phyloP scores from a whole-genome alignment of 176 grass and related monocot species.

The Bothriochloa decipiens region DNA sequence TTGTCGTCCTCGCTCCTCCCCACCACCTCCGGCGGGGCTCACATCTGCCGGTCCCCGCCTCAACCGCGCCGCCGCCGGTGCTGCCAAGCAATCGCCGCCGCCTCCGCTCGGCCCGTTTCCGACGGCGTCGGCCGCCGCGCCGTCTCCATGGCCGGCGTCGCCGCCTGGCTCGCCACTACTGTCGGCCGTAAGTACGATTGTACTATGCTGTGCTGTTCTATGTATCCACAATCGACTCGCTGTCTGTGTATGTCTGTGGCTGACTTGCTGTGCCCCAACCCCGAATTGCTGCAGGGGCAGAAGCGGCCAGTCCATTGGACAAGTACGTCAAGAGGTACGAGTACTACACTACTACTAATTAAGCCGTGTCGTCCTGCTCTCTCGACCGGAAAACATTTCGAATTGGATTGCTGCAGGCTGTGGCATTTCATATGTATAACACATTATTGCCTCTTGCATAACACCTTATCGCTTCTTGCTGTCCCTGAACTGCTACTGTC shows the following conservation, averaged over 20 bases:
- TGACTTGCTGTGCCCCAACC: conserved; percentile 9
- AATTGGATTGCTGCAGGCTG: neutral
- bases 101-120: neutral
- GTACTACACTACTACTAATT: too few species aligned
- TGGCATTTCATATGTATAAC: neutral
- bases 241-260: neutral
- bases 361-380: neutral
- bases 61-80: neutral
- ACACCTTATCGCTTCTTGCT: neutral
- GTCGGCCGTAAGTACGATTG: conserved; percentile 27
- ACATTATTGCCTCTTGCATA: neutral
- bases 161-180: conserved; percentile 37
- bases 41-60: conserved; percentile 7
- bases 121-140: conserved; percentile 42
- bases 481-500: conserved; percentile 17
- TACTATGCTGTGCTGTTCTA: neutral
- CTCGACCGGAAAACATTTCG: neutral
- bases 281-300: conserved; percentile 52
- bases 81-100: neutral
- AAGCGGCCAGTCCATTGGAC: conserved; percentile 66
- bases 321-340: conserved; percentile 95
- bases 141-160: conserved; percentile 45
- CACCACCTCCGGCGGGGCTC: conserved; percentile 41
- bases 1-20: conserved; percentile 43
- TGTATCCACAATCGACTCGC: neutral